phyloP scores from a whole-genome alignment of 1,284 basidiomycete genomes.

The Ustilago xerochloae region DNA sequence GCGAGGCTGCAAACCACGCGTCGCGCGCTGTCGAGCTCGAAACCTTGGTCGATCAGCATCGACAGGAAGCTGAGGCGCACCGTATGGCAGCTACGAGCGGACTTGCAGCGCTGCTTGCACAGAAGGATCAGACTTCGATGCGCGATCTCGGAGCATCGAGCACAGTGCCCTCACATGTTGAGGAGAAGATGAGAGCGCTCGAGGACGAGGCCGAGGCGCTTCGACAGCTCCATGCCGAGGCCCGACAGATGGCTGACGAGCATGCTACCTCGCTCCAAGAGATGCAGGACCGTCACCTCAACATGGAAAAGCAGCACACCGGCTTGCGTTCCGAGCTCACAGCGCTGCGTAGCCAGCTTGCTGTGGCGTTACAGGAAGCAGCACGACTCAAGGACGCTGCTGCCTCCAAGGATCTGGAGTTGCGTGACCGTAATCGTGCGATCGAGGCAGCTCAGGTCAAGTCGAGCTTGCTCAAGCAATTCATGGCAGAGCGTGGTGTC shows the following conservation, averaged over 20 bases:
- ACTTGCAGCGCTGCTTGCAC: slow-evolving; percentile 59
- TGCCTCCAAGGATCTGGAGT: slow-evolving; percentile 73
- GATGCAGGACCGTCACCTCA: slow-evolving; percentile 75
- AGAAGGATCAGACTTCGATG: slow-evolving; percentile 42
- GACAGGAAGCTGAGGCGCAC: slow-evolving; percentile 63
- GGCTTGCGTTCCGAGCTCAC: slow-evolving; percentile 81
- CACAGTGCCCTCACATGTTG: slow-evolving; percentile 49
- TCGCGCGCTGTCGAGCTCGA: slow-evolving; percentile 79
- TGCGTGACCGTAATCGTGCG: slow-evolving; percentile 77
- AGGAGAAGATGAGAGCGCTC: slow-evolving; percentile 61
- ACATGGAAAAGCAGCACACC: slow-evolving; percentile 78
- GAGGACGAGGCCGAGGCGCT: slow-evolving; percentile 62
- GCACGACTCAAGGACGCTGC: slow-evolving; percentile 74
- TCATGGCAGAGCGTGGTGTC: slow-evolving; percentile 80
- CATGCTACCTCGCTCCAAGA: slow-evolving; percentile 73
- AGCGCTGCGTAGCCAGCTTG: slow-evolving; percentile 81
- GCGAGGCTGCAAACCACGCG: slow-evolving; percentile 71
- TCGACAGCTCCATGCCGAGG: slow-evolving; percentile 61
- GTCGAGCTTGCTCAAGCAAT: slow-evolving; percentile 82
- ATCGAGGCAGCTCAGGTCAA: slow-evolving; percentile 81
- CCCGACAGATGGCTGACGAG: slow-evolving; percentile 67
- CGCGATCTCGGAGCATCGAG: slow-evolving; percentile 35
- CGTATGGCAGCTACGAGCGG: slow-evolving; percentile 60
- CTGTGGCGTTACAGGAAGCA: slow-evolving; percentile 78
- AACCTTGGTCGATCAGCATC: slow-evolving; percentile 75